Conservation (phyloP, 2,329 filamentous ascomycete genomes). For the Alternaria hordeiaustralica region DNA sequence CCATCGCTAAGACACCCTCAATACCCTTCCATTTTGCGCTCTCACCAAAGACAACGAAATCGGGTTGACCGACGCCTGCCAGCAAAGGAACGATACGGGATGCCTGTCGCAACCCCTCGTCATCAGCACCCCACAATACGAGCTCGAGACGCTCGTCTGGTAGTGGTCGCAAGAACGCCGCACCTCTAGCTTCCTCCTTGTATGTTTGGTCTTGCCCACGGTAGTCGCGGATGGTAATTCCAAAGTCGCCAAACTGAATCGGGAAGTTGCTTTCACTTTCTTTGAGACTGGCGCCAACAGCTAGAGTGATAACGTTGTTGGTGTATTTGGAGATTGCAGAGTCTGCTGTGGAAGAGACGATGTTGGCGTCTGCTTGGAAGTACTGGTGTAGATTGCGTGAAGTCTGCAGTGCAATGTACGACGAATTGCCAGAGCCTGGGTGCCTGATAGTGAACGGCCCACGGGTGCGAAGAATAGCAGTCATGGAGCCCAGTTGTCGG, state of each 20-base stretch:
- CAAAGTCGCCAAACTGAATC: constrained; percentile 29
- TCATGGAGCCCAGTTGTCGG: constrained; percentile 60
- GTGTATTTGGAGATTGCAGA: not conserved
- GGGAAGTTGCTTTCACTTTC: constrained; percentile 34
- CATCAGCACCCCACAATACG: constrained; percentile 62
- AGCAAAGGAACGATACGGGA: constrained; percentile 62
- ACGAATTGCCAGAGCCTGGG: constrained; percentile 33
- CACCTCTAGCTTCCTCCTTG: constrained; percentile 51
- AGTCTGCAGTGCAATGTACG: constrained; percentile 58
- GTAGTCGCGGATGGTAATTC: constrained; percentile 29
- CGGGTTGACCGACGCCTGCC: constrained; percentile 64
- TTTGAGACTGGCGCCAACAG: constrained; percentile 35
- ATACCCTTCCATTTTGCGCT: constrained; percentile 59
- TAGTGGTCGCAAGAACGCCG: constrained; percentile 60
- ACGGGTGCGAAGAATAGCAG: constrained; percentile 59
- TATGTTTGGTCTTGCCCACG: constrained; percentile 26
- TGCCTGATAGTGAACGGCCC: constrained; percentile 55
- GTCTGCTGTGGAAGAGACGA: constrained; percentile 31
- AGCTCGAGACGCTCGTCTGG: constrained; percentile 58
- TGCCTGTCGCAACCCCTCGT: constrained; percentile 56
- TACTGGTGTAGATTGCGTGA: constrained; percentile 66
- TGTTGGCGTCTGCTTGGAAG: constrained; percentile 59
- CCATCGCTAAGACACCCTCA: constrained; percentile 60
- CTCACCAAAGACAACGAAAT: constrained; percentile 60
- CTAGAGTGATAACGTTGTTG: constrained; percentile 57